These are phyloP conservation scores for Sarcodon aspratus DNA, from an alignment of 768 basidiomycete genomes.

Conservation along the genomic window DNA sequence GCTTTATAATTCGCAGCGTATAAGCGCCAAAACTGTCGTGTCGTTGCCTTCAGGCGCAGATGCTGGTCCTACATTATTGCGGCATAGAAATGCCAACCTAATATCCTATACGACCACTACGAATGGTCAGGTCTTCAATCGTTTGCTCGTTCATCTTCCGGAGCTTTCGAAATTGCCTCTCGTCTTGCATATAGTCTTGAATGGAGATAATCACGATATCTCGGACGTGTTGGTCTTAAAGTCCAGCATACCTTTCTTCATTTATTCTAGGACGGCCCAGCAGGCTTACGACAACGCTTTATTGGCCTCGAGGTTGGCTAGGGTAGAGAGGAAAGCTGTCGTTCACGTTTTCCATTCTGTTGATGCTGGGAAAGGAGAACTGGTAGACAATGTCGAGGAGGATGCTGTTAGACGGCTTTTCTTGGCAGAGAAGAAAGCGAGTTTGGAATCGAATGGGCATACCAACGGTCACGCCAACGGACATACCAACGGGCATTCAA, in stretches of 20 bases:
- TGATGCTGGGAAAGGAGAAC: conserved; percentile 4
- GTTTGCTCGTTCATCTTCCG: conserved; percentile 57
- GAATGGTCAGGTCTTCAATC: conserved; percentile 38
- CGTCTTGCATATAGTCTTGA: conserved; percentile 47
- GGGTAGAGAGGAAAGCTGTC: conserved; percentile 57
- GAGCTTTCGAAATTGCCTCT: conserved; percentile 55
- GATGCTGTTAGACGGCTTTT: too few relatives aligned
- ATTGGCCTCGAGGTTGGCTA: conserved; percentile 76
- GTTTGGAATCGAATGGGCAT: conserved; percentile 39
- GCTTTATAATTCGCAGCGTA: background rate
- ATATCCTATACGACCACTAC: conserved; percentile 48
- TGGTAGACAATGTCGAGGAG: conserved; percentile 24
- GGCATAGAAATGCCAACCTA: conserved; percentile 30
- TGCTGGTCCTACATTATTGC: conserved; percentile 44
- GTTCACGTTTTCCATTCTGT: conserved; percentile 65
- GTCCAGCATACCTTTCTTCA: conserved; percentile 68
- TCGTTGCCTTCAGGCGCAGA: conserved; percentile 57
- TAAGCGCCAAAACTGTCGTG: conserved; percentile 25
- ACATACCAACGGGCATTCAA: conserved; percentile 10
- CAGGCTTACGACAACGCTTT: conserved; percentile 87
- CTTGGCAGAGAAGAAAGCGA: conserved; percentile 33
- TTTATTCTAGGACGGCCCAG: conserved; percentile 68
- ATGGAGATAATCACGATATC: conserved; percentile 41
- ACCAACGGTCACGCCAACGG: conserved; percentile 11
- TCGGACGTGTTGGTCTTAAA: conserved; percentile 69